A percentile compares a stretch with the other conserved stretches of the same genome.
phyloP scores from a whole-genome alignment of 2,329 filamentous ascomycete species.

The Alternaria sp. region DNA sequence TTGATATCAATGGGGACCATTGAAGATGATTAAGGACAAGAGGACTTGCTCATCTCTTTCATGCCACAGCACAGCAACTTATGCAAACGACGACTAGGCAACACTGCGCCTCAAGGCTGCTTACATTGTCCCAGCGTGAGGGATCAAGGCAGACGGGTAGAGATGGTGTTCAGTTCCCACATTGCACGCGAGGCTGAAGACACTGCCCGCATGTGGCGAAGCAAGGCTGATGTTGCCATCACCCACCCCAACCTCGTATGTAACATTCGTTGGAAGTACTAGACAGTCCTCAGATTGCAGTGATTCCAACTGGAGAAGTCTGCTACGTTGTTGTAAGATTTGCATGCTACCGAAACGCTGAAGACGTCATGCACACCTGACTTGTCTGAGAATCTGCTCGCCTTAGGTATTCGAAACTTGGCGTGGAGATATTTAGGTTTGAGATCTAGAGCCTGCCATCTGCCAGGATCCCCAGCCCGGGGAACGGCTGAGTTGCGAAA shows the following conservation, averaged over 20 bases:
- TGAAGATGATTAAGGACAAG: background rate
- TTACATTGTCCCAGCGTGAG: background rate
- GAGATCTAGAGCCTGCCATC: conserved; percentile 5
- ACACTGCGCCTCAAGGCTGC: background rate
- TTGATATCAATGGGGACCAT: background rate
- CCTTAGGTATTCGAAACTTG: conserved; percentile 8
- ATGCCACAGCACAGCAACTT: background rate
- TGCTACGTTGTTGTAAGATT: background rate
- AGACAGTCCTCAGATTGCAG: background rate
- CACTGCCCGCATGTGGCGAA: background rate
- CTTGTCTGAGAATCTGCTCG: conserved; percentile 12
- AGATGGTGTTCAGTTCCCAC: background rate
- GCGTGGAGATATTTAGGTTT: background rate
- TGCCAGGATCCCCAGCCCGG: conserved; percentile 2
- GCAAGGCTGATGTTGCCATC: background rate
- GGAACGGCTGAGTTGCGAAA: background rate
- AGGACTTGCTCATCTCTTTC: background rate
- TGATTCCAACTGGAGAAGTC: background rate
- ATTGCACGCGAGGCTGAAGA: background rate
- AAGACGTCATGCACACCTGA: background rate
- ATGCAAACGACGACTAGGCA: background rate
- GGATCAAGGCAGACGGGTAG: background rate
- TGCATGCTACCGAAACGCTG: background rate
- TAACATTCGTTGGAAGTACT: background rate
- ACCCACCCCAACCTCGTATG: background rate